Evolutionary conservation across 169 alveolate species (phyloP).

Genomic region (Babesia ovata): DNA sequence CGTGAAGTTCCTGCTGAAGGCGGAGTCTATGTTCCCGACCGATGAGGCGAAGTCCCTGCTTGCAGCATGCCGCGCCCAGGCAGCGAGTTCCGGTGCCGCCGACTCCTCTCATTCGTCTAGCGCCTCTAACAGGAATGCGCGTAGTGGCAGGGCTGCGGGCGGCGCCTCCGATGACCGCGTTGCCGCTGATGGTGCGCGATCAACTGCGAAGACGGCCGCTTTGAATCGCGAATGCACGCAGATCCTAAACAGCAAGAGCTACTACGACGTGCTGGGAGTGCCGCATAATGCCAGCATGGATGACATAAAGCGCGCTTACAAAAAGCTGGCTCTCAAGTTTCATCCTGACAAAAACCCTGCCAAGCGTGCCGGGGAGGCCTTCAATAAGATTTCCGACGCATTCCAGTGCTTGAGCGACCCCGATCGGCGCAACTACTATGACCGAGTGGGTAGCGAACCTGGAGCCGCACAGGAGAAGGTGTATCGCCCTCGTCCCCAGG

Average conservation of each 20-base stretch:
- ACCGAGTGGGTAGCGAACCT: constrained; percentile 54
- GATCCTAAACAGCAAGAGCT: constrained; percentile 84
- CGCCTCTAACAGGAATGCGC: not conserved
- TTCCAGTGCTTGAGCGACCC: constrained; percentile 89
- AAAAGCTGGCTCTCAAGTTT: constrained; percentile 91
- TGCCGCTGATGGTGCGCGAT: constrained; percentile 70
- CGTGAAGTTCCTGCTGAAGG: constrained; percentile 68
- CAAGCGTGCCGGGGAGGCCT: constrained; percentile 94
- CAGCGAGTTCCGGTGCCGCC: not conserved
- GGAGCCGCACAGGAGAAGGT: constrained; percentile 15
- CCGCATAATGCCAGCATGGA: constrained; percentile 86
- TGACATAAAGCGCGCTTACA: constrained; percentile 90
- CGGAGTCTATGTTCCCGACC: constrained; percentile 79
- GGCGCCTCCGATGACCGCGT: constrained; percentile 28
- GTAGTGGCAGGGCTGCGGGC: not conserved
- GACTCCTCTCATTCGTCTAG: not conserved
- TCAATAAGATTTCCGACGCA: constrained; percentile 90
- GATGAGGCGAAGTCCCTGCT: constrained; percentile 56
- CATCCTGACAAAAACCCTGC: constrained; percentile 97
- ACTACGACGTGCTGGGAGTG: constrained; percentile 90
- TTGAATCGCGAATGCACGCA: constrained; percentile 71
- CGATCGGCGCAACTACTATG: constrained; percentile 86
- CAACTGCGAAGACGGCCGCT: constrained; percentile 42
- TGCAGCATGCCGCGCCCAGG: constrained; percentile 28
- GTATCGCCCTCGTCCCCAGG: constrained; percentile 7